Conservation (phyloP, 306 rosid genomes). For the Lathyrus oleraceus region DNA sequence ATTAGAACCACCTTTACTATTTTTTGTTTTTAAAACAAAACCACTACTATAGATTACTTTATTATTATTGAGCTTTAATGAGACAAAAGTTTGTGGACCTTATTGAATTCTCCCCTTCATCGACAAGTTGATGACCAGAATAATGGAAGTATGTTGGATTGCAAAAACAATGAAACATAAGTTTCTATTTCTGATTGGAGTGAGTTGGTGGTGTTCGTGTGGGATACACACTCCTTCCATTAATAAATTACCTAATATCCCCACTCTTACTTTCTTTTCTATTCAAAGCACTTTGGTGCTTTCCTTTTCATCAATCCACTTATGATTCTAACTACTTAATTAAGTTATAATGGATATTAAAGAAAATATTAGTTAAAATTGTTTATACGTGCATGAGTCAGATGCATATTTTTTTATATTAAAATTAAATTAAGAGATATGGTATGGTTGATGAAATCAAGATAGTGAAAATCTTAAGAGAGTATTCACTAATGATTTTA, state of each 20-base stretch:
- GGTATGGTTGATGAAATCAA: no score
- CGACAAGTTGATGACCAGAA: conserved; percentile 37
- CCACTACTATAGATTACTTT: conserved; percentile 10
- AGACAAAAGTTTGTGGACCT: conserved; percentile 39
- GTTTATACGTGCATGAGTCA: neutral
- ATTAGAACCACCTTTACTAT: neutral
- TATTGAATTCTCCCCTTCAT: conserved; percentile 24
- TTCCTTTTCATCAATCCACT: conserved; percentile 79
- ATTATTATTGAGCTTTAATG: conserved; percentile 24
- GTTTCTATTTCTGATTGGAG: conserved; percentile 27
- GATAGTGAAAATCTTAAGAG: no score
- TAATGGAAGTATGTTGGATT: conserved; percentile 37
- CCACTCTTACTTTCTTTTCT: conserved; percentile 38
- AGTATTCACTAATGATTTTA: no score
- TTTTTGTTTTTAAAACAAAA: conserved; percentile 6
- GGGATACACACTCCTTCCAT: conserved; percentile 73
- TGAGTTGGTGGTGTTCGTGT: conserved; percentile 60
- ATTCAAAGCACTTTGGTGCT: conserved; percentile 43
- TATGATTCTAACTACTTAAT: conserved; percentile 1
- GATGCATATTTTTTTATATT: neutral
- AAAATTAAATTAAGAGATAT: neutral
- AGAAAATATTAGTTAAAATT: neutral
- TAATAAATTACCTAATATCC: conserved; percentile 44
- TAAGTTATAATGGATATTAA: neutral
- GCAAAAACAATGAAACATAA: conserved; percentile 9